Percentiles rank a stretch among this genome's conserved stretches.
Conservation (phyloP, 768 basidiomycete genomes). For the Pleurotus salmoneostramineus region DNA sequence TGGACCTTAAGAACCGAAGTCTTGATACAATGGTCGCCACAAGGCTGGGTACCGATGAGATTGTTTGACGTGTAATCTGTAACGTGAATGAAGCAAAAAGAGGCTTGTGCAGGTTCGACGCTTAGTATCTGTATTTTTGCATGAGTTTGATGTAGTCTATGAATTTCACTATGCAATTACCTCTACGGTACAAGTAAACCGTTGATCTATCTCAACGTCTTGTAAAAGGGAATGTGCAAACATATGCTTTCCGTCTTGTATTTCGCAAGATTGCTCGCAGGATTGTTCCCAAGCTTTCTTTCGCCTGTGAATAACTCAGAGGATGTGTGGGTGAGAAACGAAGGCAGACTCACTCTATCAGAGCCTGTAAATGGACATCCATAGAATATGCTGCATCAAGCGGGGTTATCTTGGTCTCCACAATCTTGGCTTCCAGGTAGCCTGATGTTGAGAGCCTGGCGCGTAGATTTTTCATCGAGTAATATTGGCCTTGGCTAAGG, state of each 20-base stretch:
- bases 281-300: conserved; percentile 44
- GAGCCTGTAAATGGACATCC: conserved; percentile 35
- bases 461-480: conserved; percentile 48
- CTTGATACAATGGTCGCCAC: conserved; percentile 39
- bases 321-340: neutral
- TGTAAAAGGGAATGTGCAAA: conserved; percentile 43
- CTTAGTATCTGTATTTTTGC: conserved; percentile 40
- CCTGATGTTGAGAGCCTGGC: conserved; percentile 34
- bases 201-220: conserved; percentile 35
- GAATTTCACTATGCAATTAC: conserved; percentile 25
- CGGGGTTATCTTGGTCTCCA: conserved; percentile 34
- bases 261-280: conserved; percentile 26
- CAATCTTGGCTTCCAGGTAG: conserved; percentile 51
- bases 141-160: neutral
- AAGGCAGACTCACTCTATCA: conserved; percentile 43
- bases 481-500: conserved; percentile 49
- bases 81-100: conserved; percentile 40
- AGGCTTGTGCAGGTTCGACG: conserved; percentile 23
- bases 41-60: conserved; percentile 24
- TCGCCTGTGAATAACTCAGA: conserved; percentile 34
- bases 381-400: conserved; percentile 34
- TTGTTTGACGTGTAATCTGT: conserved; percentile 63
- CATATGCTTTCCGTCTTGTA: conserved; percentile 14
- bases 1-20: conserved; percentile 46
- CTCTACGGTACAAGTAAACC: conserved; percentile 58